phyloP scores from a whole-genome alignment of 148 eudicot genomes.

The Beta vulgaris region DNA sequence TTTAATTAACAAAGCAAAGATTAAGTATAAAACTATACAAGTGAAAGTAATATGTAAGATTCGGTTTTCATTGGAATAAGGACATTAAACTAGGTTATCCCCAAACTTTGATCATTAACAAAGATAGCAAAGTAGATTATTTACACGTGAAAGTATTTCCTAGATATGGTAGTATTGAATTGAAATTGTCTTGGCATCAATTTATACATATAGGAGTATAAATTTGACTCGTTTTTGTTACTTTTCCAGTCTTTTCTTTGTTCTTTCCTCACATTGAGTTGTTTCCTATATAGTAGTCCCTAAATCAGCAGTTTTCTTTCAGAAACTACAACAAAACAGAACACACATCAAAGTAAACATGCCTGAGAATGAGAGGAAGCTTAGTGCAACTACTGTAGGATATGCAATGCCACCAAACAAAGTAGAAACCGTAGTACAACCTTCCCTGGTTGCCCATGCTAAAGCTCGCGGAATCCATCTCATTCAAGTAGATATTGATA shows the following conservation, averaged over 20 bases:
- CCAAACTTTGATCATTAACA: not conserved
- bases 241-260: not conserved
- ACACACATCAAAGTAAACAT: not conserved
- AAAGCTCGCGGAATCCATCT: slow-evolving; percentile 45
- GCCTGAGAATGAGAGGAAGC: not conserved
- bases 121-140: not conserved
- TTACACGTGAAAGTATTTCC: not conserved
- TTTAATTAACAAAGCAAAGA: not conserved
- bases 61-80: not conserved
- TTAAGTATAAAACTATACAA: not conserved
- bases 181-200: not conserved
- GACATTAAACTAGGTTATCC: not conserved
- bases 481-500: slow-evolving; percentile 35
- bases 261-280: not conserved
- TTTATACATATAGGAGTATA: not conserved
- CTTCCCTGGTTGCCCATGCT: slow-evolving; percentile 40
- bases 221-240: not conserved
- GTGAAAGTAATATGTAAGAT: not conserved
- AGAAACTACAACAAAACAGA: not conserved
- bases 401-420: slow-evolving; percentile 54
- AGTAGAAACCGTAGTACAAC: slow-evolving; percentile 38
- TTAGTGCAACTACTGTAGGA: slow-evolving; percentile 29
- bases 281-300: not conserved
- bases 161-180: not conserved
- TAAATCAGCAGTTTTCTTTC: not conserved